Conservation (phyloP, 495 filamentous ascomycete species). For the Coniosporium apollinis region DNA sequence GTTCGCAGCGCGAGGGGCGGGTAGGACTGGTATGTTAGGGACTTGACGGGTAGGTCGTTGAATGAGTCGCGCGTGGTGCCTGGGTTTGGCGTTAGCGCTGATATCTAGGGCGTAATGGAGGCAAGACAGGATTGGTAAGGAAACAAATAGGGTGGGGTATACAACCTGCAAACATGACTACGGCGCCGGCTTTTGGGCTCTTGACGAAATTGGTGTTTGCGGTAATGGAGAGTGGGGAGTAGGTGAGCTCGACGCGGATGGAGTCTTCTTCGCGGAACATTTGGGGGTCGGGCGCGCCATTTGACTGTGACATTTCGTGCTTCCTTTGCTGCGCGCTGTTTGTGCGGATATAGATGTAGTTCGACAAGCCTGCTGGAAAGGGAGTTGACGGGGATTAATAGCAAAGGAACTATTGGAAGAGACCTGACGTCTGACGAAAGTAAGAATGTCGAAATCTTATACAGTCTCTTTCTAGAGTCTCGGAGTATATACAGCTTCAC, state of each 20-base stretch:
- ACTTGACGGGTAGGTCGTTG: slow-evolving; percentile 49
- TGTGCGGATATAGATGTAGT: too few relatives aligned
- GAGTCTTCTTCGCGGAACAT: slow-evolving; percentile 17
- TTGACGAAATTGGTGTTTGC: slow-evolving; percentile 48
- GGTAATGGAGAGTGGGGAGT: slow-evolving; percentile 40
- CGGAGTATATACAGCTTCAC: too few relatives aligned
- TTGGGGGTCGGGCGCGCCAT: slow-evolving; percentile 1
- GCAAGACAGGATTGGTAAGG: background rate
- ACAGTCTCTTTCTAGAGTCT: too few relatives aligned
- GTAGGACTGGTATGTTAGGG: slow-evolving; percentile 76
- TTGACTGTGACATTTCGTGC: background rate
- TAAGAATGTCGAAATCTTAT: too few relatives aligned
- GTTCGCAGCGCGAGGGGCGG: slow-evolving; percentile 57
- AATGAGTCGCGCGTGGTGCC: slow-evolving; percentile 87
- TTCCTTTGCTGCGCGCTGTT: too few relatives aligned
- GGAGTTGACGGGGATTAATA: too few relatives aligned
- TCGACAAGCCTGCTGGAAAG: too few relatives aligned
- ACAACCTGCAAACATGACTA: slow-evolving; percentile 71
- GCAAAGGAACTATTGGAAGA: too few relatives aligned
- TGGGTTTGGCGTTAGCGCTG: slow-evolving; percentile 11
- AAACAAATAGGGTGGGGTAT: background rate
- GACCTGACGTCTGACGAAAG: too few relatives aligned
- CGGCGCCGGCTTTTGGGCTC: slow-evolving; percentile 69
- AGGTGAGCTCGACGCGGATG: slow-evolving; percentile 47
- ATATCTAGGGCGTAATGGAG: background rate